Conservation (phyloP, 768 basidiomycete genomes). For the Dendrothele bispora region DNA sequence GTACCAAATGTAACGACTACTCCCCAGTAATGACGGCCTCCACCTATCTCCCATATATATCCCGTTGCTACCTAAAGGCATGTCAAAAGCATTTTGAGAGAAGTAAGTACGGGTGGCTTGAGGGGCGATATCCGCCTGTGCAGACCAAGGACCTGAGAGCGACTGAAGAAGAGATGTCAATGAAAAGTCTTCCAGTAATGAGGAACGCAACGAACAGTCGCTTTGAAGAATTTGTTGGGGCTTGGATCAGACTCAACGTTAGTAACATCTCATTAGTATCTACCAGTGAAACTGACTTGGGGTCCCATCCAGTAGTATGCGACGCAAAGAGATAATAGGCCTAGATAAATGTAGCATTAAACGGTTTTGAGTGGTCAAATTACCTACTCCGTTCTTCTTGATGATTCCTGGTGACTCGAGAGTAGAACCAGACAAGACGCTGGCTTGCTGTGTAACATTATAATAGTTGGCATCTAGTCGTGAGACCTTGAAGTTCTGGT, state of each 20-base stretch:
- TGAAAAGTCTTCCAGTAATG: not conserved
- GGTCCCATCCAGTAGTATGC: conserved; percentile 36
- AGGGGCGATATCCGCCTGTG: conserved; percentile 58
- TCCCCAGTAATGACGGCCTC: conserved; percentile 52
- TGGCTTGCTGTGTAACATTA: conserved; percentile 48
- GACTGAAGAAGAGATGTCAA: conserved; percentile 31
- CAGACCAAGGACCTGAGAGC: conserved; percentile 53
- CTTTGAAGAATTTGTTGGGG: conserved; percentile 58
- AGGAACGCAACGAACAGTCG: conserved; percentile 35
- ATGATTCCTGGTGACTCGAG: conserved; percentile 64
- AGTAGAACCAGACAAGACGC: conserved; percentile 51
- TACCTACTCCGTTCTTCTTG: conserved; percentile 49
- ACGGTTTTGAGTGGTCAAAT: not conserved
- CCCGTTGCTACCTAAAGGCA: conserved; percentile 45
- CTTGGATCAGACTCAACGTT: conserved; percentile 29
- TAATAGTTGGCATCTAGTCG: conserved; percentile 57
- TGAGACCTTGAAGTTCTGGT: conserved; percentile 69
- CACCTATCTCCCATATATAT: conserved; percentile 71
- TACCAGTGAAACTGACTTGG: conserved; percentile 1
- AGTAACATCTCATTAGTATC: too few relatives aligned
- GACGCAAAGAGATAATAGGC: conserved; percentile 60
- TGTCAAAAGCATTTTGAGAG: conserved; percentile 60
- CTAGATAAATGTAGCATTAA: conserved; percentile 20
- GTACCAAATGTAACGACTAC: conserved; percentile 62
- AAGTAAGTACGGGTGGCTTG: conserved; percentile 52